phyloP scores from a whole-genome alignment of 1,139 yeast species.

The Pichia sp. region DNA sequence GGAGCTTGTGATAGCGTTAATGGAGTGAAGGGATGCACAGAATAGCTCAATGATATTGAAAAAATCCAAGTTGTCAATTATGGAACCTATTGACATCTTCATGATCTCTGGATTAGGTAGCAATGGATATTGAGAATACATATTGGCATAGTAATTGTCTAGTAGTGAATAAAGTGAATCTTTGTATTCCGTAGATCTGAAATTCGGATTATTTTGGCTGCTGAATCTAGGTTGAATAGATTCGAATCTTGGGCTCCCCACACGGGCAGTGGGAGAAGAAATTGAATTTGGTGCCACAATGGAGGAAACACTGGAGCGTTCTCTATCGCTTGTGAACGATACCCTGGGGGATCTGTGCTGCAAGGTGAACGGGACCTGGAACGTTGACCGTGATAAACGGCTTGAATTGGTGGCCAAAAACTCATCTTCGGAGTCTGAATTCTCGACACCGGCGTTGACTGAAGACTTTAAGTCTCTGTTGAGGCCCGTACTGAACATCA shows the following conservation, averaged over 20 bases:
- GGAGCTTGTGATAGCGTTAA: constrained; percentile 37
- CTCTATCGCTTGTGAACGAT: constrained; percentile 34
- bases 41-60: constrained; percentile 46
- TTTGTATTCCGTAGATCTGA: not conserved
- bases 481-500: not conserved
- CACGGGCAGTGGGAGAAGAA: not conserved
- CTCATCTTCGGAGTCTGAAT: constrained; percentile 39
- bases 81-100: constrained; percentile 8
- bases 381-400: constrained; percentile 20
- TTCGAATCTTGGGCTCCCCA: not conserved
- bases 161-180: constrained; percentile 10
- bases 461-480: not conserved
- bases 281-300: constrained; percentile 1
- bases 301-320: constrained; percentile 11
- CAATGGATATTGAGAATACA: constrained; percentile 55
- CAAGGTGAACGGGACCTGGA: constrained; percentile 24
- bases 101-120: constrained; percentile 38
- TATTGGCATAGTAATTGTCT: constrained; percentile 44
- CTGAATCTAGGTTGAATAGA: not conserved
- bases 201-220: not conserved
- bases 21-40: constrained; percentile 44
- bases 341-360: constrained; percentile 40
- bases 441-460: constrained; percentile 12
- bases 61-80: constrained; percentile 38
- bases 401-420: constrained; percentile 20